These are phyloP conservation scores for Cymodocea nodosa DNA, from an alignment of 116 monocot species.

Conservation along the genomic window DNA sequence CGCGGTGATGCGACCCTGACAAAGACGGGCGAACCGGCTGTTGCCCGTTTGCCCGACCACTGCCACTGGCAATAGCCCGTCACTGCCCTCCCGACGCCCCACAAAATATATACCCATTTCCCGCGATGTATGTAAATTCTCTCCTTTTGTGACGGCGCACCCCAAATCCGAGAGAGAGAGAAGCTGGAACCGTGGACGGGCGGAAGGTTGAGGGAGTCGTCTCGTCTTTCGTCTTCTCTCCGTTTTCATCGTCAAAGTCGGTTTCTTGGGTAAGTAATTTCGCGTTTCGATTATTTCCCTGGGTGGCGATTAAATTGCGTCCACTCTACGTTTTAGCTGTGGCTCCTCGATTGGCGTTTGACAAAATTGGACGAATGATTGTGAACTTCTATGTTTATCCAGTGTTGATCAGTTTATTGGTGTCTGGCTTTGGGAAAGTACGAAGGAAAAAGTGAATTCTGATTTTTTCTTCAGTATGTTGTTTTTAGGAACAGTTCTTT, in stretches of 20 bases:
- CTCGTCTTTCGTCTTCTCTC: neutral
- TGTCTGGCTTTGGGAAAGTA: no score
- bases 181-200: neutral
- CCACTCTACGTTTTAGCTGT: neutral
- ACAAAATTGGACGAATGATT: no score
- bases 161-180: neutral
- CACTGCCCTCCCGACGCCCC: neutral
- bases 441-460: no score
- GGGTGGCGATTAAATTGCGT: neutral
- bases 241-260: neutral
- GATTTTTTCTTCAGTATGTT: no score
- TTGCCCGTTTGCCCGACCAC: neutral
- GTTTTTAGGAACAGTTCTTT: no score
- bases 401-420: no score
- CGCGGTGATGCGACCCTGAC: no score
- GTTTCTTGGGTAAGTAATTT: neutral
- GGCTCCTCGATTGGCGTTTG: neutral
- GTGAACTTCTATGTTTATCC: no score
- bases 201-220: neutral
- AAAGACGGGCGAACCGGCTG: no score
- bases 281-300: neutral
- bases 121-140: conserved; percentile 2
- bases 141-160: neutral
- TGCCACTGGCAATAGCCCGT: neutral
- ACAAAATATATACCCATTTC: neutral